Base-by-base conservation (phyloP, 2,329 filamentous ascomycete genomes). In the Colletotrichum sojae region DNA sequence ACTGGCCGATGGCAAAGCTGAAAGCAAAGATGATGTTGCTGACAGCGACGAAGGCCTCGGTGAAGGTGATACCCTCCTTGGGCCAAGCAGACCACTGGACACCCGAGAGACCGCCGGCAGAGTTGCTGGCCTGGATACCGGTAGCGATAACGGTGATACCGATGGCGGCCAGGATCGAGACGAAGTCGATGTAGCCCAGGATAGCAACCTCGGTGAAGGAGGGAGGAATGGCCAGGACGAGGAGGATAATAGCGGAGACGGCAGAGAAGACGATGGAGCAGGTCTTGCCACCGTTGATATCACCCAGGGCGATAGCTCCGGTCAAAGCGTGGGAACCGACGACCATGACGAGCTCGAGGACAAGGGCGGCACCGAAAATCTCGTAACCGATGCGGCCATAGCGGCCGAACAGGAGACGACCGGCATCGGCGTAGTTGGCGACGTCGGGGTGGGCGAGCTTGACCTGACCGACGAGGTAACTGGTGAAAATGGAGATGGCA, bases 11-110 rank as follows among this genome's bases (percentile, higher is more conserved):
- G 71, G 83, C 82, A 63, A 85, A 85, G 67, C 89, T 84, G 80
- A 91, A 94, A 63, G 92, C 91, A 69, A 94, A 89, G 69, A 92
- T 84, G 63, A 94, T 93, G 80, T 93, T 93, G 75, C 83, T 85
- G 51, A 91, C 84, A 12, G 88, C 85, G 15, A 88, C 83, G 74
- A 92, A 90, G n/a, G 83, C 89, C 49, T 87, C 82, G 45, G 83
- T 81, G 46, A 91, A 83, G 48, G 79, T 79, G 0, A 86, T 78
- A 3, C 82, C 74, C 6, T 80, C 75, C 74, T 80, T 80, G 53
- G 83, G 83, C 82, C 83, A 85, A 0, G 81, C 80, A 20, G 82
- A 84, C 83, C 83, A 85, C 52, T 75, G 73, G 1, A 75, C 74
- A 0, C 74, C 69, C 4, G 79, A 69, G 88, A 63, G 86, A 8